Percentiles rank a stretch among this genome's conserved stretches.
Conservation (phyloP, 2,329 filamentous ascomycete species). For the Lecanicillium sp. region DNA sequence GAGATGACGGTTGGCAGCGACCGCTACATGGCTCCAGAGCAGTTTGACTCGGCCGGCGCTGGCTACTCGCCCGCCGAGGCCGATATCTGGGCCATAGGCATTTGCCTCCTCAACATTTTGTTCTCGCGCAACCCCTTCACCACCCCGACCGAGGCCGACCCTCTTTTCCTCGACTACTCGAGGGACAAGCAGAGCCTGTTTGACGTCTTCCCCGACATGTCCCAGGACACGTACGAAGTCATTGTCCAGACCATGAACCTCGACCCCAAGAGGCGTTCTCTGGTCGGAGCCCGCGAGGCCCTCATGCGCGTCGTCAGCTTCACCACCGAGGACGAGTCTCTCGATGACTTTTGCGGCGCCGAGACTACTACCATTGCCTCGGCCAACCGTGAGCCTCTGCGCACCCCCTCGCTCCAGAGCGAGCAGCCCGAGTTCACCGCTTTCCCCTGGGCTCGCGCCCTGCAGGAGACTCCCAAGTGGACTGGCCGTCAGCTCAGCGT, state of each 20-base stretch:
- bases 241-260: slow-evolving; percentile 84
- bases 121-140: slow-evolving; percentile 97
- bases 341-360: slow-evolving; percentile 89
- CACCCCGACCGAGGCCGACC: slow-evolving; percentile 81
- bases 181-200: slow-evolving; percentile 93
- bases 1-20: slow-evolving; percentile 95
- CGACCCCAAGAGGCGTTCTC: slow-evolving; percentile 81
- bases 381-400: slow-evolving; percentile 88
- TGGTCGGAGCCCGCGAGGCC: slow-evolving; percentile 69
- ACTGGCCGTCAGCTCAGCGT: slow-evolving; percentile 75
- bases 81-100: slow-evolving; percentile 94
- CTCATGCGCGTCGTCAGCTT: slow-evolving; percentile 79
- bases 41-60: slow-evolving; percentile 80
- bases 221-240: slow-evolving; percentile 93
- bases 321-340: slow-evolving; percentile 82
- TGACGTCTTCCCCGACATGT: slow-evolving; percentile 98
- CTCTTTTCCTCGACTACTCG: slow-evolving; percentile 86
- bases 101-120: slow-evolving; percentile 91
- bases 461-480: slow-evolving; percentile 68
- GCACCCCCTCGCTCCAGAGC: slow-evolving; percentile 89
- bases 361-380: slow-evolving; percentile 71
- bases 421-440: slow-evolving; percentile 72
- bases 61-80: slow-evolving; percentile 92
- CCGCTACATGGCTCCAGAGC: slow-evolving; percentile 98
- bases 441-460: slow-evolving; percentile 91